These are phyloP conservation scores for Nevesoporus exiguus DNA, from an alignment of 768 basidiomycete species.

Conservation along the genomic window DNA sequence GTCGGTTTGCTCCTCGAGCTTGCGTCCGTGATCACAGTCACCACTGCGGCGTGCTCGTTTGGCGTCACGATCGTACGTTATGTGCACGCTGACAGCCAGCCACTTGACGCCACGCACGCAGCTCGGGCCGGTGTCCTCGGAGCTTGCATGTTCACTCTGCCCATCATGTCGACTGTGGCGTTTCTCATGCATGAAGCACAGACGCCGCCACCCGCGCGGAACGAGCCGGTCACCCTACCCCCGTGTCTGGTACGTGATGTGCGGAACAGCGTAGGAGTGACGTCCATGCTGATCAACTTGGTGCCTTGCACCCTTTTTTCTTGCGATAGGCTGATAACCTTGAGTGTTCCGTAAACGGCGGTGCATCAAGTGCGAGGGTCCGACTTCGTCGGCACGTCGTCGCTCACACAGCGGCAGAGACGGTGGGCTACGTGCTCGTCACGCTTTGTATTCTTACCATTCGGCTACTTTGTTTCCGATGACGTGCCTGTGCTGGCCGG, in stretches of 20 bases:
- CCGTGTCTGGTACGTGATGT: conserved; percentile 6
- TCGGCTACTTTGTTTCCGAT: conserved; percentile 19
- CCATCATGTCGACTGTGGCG: conserved; percentile 6
- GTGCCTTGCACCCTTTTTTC: neutral
- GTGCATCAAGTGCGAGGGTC: neutral
- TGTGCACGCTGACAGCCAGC: neutral
- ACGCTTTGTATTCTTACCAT: conserved; percentile 16
- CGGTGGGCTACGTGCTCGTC: conserved; percentile 9
- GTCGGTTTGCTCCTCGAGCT: conserved; percentile 9
- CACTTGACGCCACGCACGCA: conserved; percentile 10
- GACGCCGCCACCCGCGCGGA: conserved; percentile 1
- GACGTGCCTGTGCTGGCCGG: neutral
- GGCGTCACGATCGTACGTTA: conserved; percentile 6
- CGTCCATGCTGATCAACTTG: neutral
- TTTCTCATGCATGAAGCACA: conserved; percentile 3
- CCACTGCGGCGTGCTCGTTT: conserved; percentile 11
- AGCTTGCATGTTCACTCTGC: conserved; percentile 4
- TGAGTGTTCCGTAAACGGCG: neutral
- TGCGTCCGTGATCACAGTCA: conserved; percentile 3
- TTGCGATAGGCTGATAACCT: neutral
- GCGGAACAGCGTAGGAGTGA: neutral
- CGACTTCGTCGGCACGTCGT: neutral
- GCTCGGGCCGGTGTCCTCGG: conserved; percentile 16
- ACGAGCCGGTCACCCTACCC: neutral
- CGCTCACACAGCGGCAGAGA: conserved; percentile 12